These are phyloP conservation scores for Coprinopsis marcescibilis DNA, from an alignment of 768 basidiomycete genomes.

Conservation along the genomic window DNA sequence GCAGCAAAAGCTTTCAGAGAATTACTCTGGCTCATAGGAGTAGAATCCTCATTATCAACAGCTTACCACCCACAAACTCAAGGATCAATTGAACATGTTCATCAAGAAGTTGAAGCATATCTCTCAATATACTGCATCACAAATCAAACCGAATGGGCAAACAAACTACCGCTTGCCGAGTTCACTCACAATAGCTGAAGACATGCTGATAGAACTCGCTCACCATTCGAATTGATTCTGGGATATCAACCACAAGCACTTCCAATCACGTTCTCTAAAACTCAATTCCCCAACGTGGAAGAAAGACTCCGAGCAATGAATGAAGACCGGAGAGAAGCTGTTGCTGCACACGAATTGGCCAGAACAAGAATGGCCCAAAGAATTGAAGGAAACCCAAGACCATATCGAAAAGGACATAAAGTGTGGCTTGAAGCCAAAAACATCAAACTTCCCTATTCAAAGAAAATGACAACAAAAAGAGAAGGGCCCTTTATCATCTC, in stretches of 20 bases:
- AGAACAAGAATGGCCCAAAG: conserved; percentile 4
- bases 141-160: conserved; percentile 11
- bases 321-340: conserved; percentile 11
- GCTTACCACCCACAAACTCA: conserved; percentile 29
- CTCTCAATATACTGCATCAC: conserved; percentile 15
- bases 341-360: conserved; percentile 13
- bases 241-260: conserved; percentile 5
- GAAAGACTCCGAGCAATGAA: conserved; percentile 4
- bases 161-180: conserved; percentile 10
- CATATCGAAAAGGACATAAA: conserved; percentile 10
- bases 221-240: conserved; percentile 19
- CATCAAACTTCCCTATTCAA: conserved; percentile 4
- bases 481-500: background rate
- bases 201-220: conserved; percentile 10
- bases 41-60: conserved; percentile 20
- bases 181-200: conserved; percentile 16
- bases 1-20: conserved; percentile 16
- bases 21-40: conserved; percentile 14
- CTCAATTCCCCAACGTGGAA: conserved; percentile 3
- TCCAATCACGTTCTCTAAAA: conserved; percentile 5
- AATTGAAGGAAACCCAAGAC: background rate
- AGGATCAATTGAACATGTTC: conserved; percentile 16
- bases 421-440: too few relatives aligned
- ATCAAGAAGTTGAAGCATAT: conserved; percentile 19
- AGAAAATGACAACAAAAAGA: conserved; percentile 2